Conservation (phyloP, 768 basidiomycete genomes). For the Auricularia heimuer region DNA sequence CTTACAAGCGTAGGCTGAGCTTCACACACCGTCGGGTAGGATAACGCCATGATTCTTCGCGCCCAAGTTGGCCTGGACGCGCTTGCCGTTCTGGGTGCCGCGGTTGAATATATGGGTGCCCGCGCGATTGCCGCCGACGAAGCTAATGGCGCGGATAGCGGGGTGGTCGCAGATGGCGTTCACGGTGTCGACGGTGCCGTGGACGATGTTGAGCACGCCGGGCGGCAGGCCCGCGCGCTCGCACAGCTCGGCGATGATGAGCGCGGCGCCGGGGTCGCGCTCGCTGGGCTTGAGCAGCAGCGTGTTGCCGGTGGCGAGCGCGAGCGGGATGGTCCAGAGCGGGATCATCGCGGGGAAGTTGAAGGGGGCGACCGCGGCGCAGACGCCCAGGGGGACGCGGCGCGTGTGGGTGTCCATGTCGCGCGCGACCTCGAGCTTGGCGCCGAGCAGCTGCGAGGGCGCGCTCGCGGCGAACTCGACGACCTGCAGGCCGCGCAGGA, state of each 20-base stretch:
- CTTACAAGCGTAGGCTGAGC: not conserved
- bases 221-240: slow-evolving; percentile 77
- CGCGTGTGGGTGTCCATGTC: slow-evolving; percentile 95
- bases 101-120: slow-evolving; percentile 91
- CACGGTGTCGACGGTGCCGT: slow-evolving; percentile 83
- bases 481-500: slow-evolving; percentile 86
- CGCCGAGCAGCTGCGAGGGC: slow-evolving; percentile 77
- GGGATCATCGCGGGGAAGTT: slow-evolving; percentile 74
- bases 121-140: slow-evolving; percentile 89
- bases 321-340: slow-evolving; percentile 84
- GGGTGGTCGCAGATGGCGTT: slow-evolving; percentile 92
- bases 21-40: slow-evolving; percentile 80
- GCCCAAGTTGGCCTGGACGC: slow-evolving; percentile 85
- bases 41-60: slow-evolving; percentile 93
- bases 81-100: slow-evolving; percentile 78
- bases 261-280: slow-evolving; percentile 91
- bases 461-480: slow-evolving; percentile 70
- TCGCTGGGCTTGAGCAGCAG: slow-evolving; percentile 93
- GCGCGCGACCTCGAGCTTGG: slow-evolving; percentile 77
- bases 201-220: slow-evolving; percentile 86
- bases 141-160: slow-evolving; percentile 86
- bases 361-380: slow-evolving; percentile 51
- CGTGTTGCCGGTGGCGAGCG: slow-evolving; percentile 84
- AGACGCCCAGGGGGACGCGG: slow-evolving; percentile 74
- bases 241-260: slow-evolving; percentile 95